phyloP scores from a whole-genome alignment of 805 yeast species.

The Saccharomycopsis sp. region DNA sequence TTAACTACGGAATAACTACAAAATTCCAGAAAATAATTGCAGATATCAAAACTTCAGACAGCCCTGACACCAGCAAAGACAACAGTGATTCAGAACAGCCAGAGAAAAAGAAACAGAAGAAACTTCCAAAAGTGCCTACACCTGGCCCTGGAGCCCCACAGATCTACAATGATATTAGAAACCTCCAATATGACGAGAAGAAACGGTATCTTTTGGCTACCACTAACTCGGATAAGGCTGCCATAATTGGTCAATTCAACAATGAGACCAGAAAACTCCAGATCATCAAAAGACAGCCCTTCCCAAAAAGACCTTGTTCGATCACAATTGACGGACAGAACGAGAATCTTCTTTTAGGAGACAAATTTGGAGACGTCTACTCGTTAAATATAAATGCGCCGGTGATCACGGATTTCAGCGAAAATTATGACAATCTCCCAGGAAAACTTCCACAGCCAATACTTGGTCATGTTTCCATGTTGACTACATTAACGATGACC shows the following conservation, averaged over 20 bases:
- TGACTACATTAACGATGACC: slow-evolving; percentile 62
- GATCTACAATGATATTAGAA: slow-evolving; percentile 60
- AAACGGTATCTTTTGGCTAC: slow-evolving; percentile 56
- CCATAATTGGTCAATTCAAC: slow-evolving; percentile 49
- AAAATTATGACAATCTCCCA: slow-evolving; percentile 34
- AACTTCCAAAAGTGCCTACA: slow-evolving; percentile 46
- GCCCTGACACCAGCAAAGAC: neutral
- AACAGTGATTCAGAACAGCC: neutral
- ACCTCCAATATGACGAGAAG: slow-evolving; percentile 46
- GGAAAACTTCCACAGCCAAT: slow-evolving; percentile 58
- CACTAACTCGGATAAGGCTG: slow-evolving; percentile 80
- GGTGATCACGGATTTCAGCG: slow-evolving; percentile 17
- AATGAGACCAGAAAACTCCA: slow-evolving; percentile 33
- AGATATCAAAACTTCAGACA: slow-evolving; percentile 24
- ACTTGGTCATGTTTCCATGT: slow-evolving; percentile 95
- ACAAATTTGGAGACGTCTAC: slow-evolving; percentile 95
- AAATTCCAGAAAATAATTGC: slow-evolving; percentile 39
- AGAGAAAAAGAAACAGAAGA: slow-evolving; percentile 26
- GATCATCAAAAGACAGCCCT: slow-evolving; percentile 61
- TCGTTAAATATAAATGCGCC: slow-evolving; percentile 38
- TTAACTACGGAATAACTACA: slow-evolving; percentile 38
- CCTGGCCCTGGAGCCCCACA: slow-evolving; percentile 69
- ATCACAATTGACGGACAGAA: slow-evolving; percentile 52
- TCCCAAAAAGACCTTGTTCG: slow-evolving; percentile 92
- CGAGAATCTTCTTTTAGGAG: slow-evolving; percentile 61